Base-by-base conservation (phyloP, 305 asterid genomes). In the Fraxinus dipetala region DNA sequence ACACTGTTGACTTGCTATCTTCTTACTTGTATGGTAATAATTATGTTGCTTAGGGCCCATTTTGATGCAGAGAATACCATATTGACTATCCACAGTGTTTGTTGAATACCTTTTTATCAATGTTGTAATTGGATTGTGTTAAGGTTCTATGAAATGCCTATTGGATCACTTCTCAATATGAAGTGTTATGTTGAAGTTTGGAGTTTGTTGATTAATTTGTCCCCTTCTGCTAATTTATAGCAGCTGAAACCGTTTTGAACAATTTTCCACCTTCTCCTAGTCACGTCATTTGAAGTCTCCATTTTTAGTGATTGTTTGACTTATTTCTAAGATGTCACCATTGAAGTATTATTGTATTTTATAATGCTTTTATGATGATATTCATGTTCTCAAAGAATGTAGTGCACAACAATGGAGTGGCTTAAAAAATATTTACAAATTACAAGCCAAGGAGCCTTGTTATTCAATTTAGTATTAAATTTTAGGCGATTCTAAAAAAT, bases 401-500 rank as follows among this genome's bases (percentile, higher is more conserved):
- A 63, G 16, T 31, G 11, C 20, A 13, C 13, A 13, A 4, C 22
- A 69, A 69, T 67, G 13, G 11, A 69, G 9, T 30, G 40, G 24
- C 40, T 69, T 28, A 69, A 11, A 63, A 69, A 28, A 40, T 28
- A 69, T 67, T 67, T 69, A 14, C n/a, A 26, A 63, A 65, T 65
- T 65, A 65, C 73, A 69, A 69, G 40, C 24, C 20, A 69, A 28
- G 22, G 72, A 51, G 22, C 16, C 40, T 26, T 35, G 38, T 82
- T 40, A 78, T 84, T 80, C 75, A 32, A 43, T 48, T 82, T 45
- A 36, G 63, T 72, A 38, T 36, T 43, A 45, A 74, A 81, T 56
- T 81, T 77, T 40, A 65, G 73, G 35, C n/a, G 26, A 40, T 14
- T 24, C 26, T 36, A 63, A 80, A 59, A 36, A 38, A n/a, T 65